Evolutionary conservation across 140 eudicot species (phyloP), one percentile per base, ranked within the genome.

Genomic region (Stevia rebaudiana): DNA sequence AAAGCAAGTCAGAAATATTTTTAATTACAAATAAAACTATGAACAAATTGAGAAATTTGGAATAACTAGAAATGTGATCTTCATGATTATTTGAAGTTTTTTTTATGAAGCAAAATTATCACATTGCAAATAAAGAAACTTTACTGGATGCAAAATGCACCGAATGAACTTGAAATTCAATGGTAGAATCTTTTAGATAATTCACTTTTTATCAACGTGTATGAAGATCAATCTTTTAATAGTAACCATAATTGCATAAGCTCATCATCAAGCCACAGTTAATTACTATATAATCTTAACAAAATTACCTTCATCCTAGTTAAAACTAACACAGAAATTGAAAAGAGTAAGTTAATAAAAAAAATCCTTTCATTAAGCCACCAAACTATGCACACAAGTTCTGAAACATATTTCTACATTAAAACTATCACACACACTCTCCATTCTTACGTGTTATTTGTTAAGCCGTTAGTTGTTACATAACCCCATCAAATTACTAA

Each of bases 121-220:
- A 28, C 33, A 28, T 28, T 28, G 33, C 4, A 4, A 6, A 31
- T 33, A 48, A 9, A 50, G 48, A 11, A 25, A 47, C 52, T 54
- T 52, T 3, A 16, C 6, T 40, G n/a, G n/a, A n/a, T n/a, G n/a
- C n/a, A 28, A 13, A 16, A 19, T 0, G 28, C 40, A 21, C 62
- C 4, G 24, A 15, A 4, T 23, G 13, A 67, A 12, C 62, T 36
- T 19, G 24, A 36, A 67, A 11, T 68, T 37, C 21, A 53, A 37
- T 10, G 48, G 47, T 31, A 35, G 16, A 65, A 48, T 49, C 49
- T 23, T 46, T 58, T 30, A 48, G 52, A 23, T 33, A 48, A 71
- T 6, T 24, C 54, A 48, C 41, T 61, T 61, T 47, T 31, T 30
- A 57, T 43, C 50, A 19, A 44, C 25, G 57, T n/a, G 23, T 30